These are phyloP conservation scores for Yamadazyma sp. DNA, from an alignment of 805 yeast species.

Conservation along the genomic window DNA sequence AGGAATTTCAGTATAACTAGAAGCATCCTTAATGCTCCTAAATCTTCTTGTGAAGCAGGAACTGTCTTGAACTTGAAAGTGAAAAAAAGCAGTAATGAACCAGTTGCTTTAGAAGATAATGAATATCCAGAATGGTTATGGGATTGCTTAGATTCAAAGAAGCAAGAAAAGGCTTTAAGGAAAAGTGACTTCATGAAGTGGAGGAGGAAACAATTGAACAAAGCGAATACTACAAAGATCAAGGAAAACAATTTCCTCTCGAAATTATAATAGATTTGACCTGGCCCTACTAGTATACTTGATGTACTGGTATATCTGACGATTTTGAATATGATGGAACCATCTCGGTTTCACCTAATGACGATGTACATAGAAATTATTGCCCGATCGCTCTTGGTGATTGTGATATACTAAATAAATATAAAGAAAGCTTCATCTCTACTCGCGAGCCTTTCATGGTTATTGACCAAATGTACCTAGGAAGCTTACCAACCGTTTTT, in stretches of 20 bases:
- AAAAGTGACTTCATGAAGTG: conserved; percentile 65
- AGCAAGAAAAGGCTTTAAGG: conserved; percentile 56
- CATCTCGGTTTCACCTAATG: too few relatives aligned
- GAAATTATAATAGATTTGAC: conserved; percentile 40
- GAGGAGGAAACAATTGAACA: conserved; percentile 64
- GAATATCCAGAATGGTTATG: conserved; percentile 97
- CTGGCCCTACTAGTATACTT: too few relatives aligned
- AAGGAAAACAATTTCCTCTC: conserved; percentile 78
- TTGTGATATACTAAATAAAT: too few relatives aligned
- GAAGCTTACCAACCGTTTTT: too few relatives aligned
- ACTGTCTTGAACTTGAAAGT: conserved; percentile 71
- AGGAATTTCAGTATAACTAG: conserved; percentile 8
- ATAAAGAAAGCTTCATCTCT: too few relatives aligned
- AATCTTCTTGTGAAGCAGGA: conserved; percentile 59
- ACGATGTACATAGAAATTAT: too few relatives aligned
- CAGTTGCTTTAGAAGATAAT: conserved; percentile 80
- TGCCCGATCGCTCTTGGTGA: too few relatives aligned
- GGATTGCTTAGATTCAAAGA: conserved; percentile 70
- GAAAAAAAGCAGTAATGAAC: conserved; percentile 79
- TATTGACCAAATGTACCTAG: too few relatives aligned
- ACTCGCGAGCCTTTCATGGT: too few relatives aligned
- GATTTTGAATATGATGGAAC: too few relatives aligned
- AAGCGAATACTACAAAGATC: conserved; percentile 64
- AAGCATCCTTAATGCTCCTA: conserved; percentile 5
- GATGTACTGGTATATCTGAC: too few relatives aligned